These are phyloP conservation scores for Leccinellum albellum DNA, from an alignment of 768 basidiomycete species.

Conservation along the genomic window DNA sequence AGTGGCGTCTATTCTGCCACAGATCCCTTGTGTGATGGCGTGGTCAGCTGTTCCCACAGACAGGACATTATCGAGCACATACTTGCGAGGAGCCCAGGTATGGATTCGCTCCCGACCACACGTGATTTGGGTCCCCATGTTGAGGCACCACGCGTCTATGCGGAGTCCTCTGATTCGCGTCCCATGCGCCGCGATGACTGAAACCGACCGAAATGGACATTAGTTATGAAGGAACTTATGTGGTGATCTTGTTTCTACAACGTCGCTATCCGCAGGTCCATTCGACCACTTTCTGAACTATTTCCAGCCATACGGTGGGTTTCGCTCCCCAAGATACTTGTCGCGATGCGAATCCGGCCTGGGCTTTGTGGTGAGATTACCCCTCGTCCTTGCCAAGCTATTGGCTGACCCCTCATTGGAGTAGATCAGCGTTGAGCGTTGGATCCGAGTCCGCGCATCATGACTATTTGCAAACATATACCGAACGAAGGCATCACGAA, in stretches of 20 bases:
- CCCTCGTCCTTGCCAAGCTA: neutral
- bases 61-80: conserved; percentile 42
- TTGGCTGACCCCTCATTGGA: neutral
- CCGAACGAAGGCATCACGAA: conserved; percentile 15
- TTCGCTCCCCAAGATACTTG: conserved; percentile 21
- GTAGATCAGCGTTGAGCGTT: conserved; percentile 16
- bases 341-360: conserved; percentile 20
- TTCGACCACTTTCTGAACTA: conserved; percentile 31
- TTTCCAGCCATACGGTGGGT: conserved; percentile 6
- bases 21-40: conserved; percentile 1
- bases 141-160: neutral
- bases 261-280: conserved; percentile 20
- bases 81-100: conserved; percentile 33
- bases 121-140: neutral
- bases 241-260: conserved; percentile 50
- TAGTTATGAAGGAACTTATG: conserved; percentile 9
- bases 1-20: conserved; percentile 4
- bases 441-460: conserved; percentile 24
- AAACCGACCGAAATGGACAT: conserved; percentile 3
- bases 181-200: neutral
- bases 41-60: conserved; percentile 1
- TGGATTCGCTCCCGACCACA: conserved; percentile 7
- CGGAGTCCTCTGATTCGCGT: neutral
- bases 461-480: conserved; percentile 17
- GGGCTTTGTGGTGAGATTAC: conserved; percentile 22